Base-by-base conservation (phyloP, 345 rosid genomes). In the Eucalyptus decipiens region DNA sequence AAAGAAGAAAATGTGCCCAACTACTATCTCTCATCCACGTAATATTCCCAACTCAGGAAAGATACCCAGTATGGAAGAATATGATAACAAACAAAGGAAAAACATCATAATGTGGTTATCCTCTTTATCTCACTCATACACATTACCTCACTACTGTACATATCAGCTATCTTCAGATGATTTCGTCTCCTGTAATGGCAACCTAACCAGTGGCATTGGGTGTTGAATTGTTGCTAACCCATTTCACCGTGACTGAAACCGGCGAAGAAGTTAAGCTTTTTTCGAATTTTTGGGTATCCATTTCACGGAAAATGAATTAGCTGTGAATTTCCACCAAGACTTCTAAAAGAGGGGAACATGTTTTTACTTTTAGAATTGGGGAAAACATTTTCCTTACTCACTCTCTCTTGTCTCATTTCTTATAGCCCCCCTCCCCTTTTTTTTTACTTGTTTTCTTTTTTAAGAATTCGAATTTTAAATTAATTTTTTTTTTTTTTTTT, bases 191-290 rank as follows among this genome's bases (percentile, higher is more conserved):
- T 26, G 26, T 18, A 23, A 34, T 34, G 30, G 88, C 58, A 43
- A 43, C 54, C 89, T 86, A 92, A 83, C 76, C 76, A 60, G 92
- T 94, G 18, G 89, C 7, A 81, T 47, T 86, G 65, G 92, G 89
- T 11, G 93, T 89, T 52, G 95, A 87, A 26, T 90, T 49, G 40
- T 65, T 87, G 94, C 97, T 95, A 88, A 23, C 89, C 97, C 96
- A 95, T 83, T 92, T 93, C 60, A 18, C 48, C 26, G 91, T 93
- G 80, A 95, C 98, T 37, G 94, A 91, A 90, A 92, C 94, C 1
- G 94, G 98, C 7, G 97, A 96, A 87, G 24, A 81, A 34, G 87
- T 54, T 60, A 87, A 15, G 6, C 6, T 1, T 51, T 51, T 51
- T 52, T 52, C 0, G 10, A 19, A 18, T 16, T 52, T 52, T 51